Evolutionary conservation across 2,329 filamentous ascomycete species (phyloP), one percentile per base, ranked within the genome.

Genomic region (Aspergillus aculeatinus): DNA sequence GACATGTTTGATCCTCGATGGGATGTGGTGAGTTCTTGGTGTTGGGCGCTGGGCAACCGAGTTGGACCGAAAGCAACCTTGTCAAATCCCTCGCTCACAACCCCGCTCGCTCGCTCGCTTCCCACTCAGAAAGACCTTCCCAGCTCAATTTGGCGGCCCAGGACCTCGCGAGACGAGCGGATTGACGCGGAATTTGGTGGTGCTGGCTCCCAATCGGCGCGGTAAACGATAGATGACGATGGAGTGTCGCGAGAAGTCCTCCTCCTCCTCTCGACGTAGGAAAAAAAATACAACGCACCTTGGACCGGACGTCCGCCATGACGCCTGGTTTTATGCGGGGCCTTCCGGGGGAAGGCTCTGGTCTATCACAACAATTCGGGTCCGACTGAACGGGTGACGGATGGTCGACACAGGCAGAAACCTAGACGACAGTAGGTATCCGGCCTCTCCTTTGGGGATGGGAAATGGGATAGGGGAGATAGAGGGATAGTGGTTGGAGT

Each of bases 281-380:
- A n/a, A 12, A 19, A 19, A 42, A 48, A 25, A 23, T 23, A 23
- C 52, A 55, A 67, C 78, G 70, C 76, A 82, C 80, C 79, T 81
- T 81, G 70, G 79, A 81, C 77, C 79, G 79, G 75, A 82, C 78
- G 77, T 81, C 80, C 70, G 76, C 69, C 80, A 81, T 82, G 77
- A 80, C 78, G 79, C 74, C 79, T 77, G 74, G 72, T 71, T 71
- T 72, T 76, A 72, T 70, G 70, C 72, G 74, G 74, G 73, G 78
- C 79, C 80, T 81, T 81, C 80, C 78, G 73, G 70, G 70, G 74
- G 79, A 81, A 80, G 80, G 79, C 76, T 73, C 74, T 74, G 74
- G 73, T 72, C 76, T 78, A 79, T 78, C 75, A 76, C 78, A 72
- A 71, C 77, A 80, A 78, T 76, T 77, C 75, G 76, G 33, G 68